Base-by-base conservation (phyloP, 345 rosid species). In the Boechera divaricarpa region DNA sequence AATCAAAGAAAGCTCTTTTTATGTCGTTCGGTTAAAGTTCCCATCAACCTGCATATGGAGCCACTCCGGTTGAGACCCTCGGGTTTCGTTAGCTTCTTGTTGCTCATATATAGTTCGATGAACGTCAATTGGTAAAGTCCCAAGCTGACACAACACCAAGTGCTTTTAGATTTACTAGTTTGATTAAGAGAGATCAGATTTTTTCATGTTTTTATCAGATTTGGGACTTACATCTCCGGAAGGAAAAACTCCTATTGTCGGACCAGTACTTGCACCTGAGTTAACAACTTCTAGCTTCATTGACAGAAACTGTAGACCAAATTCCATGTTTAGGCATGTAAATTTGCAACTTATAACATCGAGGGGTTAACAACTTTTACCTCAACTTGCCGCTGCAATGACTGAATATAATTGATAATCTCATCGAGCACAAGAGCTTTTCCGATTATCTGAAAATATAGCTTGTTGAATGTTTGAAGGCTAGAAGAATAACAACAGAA, bases 341-440 rank as follows among this genome's bases (percentile, higher is more conserved):
- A 7, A 0, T 4, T 13, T 57, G 51, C 32, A 51, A 38, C 38
- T 26, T 75, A 5, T 12, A 70, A 53, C 26, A 33, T 21, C 60
- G 29, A 58, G 6, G 48, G 16, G 15, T 54, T 48, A 51, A 45
- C 6, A 15, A 28, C 39, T 44, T 54, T 75, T 83, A 95, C 99
- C 99, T 93, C 98, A 72, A 95, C 97, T 81, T 95, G 99, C 58
- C 72, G 87, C 80, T 92, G 98, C 76, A 95, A 83, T 3, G 99
- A 92, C 82, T 92, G 98, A 58, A 95, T 83, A 78, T 95, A 95
- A 76, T 95, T 95, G 81, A 95, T 95, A 76, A 95, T 95, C 86
- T 95, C 99, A 73, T 95, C 99, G 26, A 95, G 94, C 45, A 95
- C 99, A 61, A 88, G 90, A 5, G 99, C 99, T 85, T 95, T 95